Evolutionary conservation across 495 filamentous ascomycete species (phyloP), one percentile per base, ranked within the genome.

Genomic region (Symbiotaphrina buchneri): DNA sequence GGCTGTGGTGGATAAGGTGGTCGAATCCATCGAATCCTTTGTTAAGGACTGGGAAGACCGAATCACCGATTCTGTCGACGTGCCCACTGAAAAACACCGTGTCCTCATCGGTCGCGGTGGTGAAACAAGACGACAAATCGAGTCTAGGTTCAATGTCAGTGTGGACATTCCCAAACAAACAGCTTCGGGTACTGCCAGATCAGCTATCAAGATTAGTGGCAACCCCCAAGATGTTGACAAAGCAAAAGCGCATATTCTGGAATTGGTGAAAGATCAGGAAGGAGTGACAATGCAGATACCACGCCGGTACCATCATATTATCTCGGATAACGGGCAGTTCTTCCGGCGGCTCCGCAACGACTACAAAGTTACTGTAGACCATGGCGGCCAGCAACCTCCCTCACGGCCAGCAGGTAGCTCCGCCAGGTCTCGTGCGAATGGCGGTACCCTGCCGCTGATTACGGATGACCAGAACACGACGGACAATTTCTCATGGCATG

Each of bases 21-120:
- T 87, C 39, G 60, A 70, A 5, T 62, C 75, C 7, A 92, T 99
- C 38, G 46, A 84, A 41, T 54, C 64, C 15, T 74, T 87, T 25
- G 78, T 92, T 21, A 53, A 63, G 13, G 68, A 92, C 48, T 74
- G 78, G 17, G 70, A 78, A 41, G 79, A 66, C 41, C 76, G 90
- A 46, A 64, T 74, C 18, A 71, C 66, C 3, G 73, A 73, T 36
- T 58, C 51, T n/a, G 36, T 92, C 25, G 81, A 91, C 3, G 71
- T 95, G 14, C 69, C 81, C 15, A 66, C 69, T 3, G 72, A 84
- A 33, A 92, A 91, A 56, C 90, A 95, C 47, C 66, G 82, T 20
- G 59, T 79, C 6, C 63, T 99, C 10, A 94, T 99, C 41, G 87
- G 87, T 27, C 78, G 81, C 23, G 83, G 82, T 36, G 87, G 87